Base-by-base conservation (phyloP, 129 eudicot genomes). In the Pseudognaphalium luteoalbum region DNA sequence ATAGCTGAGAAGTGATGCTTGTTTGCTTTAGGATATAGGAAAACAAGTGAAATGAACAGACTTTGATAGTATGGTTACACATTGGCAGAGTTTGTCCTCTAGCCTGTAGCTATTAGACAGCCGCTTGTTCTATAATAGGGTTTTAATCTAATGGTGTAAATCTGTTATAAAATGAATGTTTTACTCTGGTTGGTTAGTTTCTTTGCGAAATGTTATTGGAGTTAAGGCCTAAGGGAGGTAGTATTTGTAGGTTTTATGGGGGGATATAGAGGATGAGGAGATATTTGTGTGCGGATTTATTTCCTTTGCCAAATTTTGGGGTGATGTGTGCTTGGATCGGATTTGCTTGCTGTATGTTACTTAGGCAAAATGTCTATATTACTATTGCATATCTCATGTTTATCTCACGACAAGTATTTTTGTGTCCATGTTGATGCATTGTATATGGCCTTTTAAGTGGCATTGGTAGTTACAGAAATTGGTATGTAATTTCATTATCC, bases 1-100 rank as follows among this genome's bases (percentile, higher is more conserved):
- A 63, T 47, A 47, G 64, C 51, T 37, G 16, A 20, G 68, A 33
- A 60, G 59, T 11, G 59, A 60, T 59, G 41, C 78, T 35, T 41
- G 14, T 42, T 37, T 21, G 68, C 28, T 59, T 59, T 73, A 35
- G 56, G 42, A 73, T 39, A 19, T 57, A 19, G 25, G 28, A 57
- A 16, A 57, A 1, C 28, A 4, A 7, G 62, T 57, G 29, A 69
- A 73, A 59, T 7, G 37, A 73, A 59, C 59, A 29, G 60, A 72
- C 22, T 54, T 10, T 21, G 59, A 59, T 21, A 16, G 56, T 41
- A 56, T 22, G 37, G 52, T 72, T 54, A 72, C 30, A 19, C 52
- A 19, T 11, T 33, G 30, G 66, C 9, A 15, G 34, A 34, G 50
- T 47, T 47, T 47, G 3, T 47, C 14, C 54, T 47, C 54, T 37